Base-by-base conservation (phyloP, 495 filamentous ascomycete species). In the Margaritispora aquatica region DNA sequence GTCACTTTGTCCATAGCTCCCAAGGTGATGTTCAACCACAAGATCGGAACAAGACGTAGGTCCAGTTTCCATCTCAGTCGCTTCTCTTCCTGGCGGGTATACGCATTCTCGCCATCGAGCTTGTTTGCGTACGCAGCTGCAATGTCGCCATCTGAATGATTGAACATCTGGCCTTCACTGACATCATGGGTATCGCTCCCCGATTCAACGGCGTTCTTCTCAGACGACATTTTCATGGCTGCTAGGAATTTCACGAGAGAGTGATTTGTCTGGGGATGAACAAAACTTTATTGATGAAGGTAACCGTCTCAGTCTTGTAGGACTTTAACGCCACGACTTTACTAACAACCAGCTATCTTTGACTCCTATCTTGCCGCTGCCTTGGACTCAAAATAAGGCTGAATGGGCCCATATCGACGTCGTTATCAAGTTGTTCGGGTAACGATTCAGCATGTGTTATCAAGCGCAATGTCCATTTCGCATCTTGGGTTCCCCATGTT, bases 21-120 rank as follows among this genome's bases (percentile, higher is more conserved):
- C 15, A 73, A 48, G 3, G 70, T 59, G 21, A 65, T 57, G 19
- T 70, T 69, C n/a, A 72, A 60, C 56, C 71, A 69, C 59, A 77
- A 69, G 63, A 75, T 59, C 8, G 74, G 74, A 46, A 77, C 67
- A 47, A 77, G 68, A 66, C 71, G 70, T 62, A 66, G 67, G 56
- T 77, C 73, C 34, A 75, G 70, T 57, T 74, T 77, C 54, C 73
- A 68, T 23, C 73, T 63, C 15, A 77, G 61, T 24, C 59, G 53
- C 31, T 68, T 70, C 65, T 77, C 74, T 27, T 74, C 67, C 3
- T 67, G 62, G 51, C 47, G 58, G 51, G 54, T 63, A 29, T 55
- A 51, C 1, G 51, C 51, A 36, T 60, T 24, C 31, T 60, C 51
- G 19, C 58, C 58, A 17, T 60, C 51, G 34, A 55, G 20, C 2